phyloP scores from a whole-genome alignment of 495 filamentous ascomycete genomes.

The Xylaria curta region DNA sequence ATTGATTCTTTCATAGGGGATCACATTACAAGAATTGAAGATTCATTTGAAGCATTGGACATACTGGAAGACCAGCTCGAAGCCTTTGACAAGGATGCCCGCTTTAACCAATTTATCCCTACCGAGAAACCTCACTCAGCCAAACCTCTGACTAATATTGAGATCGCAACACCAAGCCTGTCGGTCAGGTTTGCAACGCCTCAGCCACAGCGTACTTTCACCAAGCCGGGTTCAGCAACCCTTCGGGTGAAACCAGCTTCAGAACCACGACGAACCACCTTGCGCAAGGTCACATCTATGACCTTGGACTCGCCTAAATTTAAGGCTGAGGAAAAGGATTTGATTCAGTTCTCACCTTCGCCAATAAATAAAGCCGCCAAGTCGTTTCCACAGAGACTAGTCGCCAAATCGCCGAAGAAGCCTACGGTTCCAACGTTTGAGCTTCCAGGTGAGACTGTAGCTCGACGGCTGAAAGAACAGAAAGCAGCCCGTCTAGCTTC shows the following conservation, averaged over 20 bases:
- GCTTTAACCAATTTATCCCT: conserved; percentile 46
- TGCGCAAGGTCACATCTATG: conserved; percentile 47
- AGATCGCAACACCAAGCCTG: conserved; percentile 24
- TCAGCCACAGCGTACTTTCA: conserved; percentile 33
- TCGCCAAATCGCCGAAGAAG: conserved; percentile 63
- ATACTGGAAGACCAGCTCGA: conserved; percentile 72
- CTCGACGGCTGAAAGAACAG: conserved; percentile 64
- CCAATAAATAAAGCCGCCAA: conserved; percentile 45
- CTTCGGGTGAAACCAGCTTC: conserved; percentile 36
- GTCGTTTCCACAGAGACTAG: conserved; percentile 53
- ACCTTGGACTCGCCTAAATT: conserved; percentile 37
- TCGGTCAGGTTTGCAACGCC: conserved; percentile 34
- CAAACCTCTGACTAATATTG: conserved; percentile 27
- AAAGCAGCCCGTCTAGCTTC: conserved; percentile 55
- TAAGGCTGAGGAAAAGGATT: conserved; percentile 38
- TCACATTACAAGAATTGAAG: conserved; percentile 64
- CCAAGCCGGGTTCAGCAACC: conserved; percentile 24
- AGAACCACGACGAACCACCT: conserved; percentile 37
- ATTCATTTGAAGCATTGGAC: conserved; percentile 72
- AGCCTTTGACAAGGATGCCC: conserved; percentile 52
- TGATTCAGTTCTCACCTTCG: conserved; percentile 29
- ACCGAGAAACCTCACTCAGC: conserved; percentile 34
- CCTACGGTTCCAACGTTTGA: conserved; percentile 71
- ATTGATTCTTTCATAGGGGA: conserved; percentile 40
- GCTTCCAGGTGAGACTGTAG: conserved; percentile 73